These are phyloP conservation scores for Gryganskiella cystojenkinii DNA, from an alignment of 192 early-diverging fungal species.

Conservation along the genomic window DNA sequence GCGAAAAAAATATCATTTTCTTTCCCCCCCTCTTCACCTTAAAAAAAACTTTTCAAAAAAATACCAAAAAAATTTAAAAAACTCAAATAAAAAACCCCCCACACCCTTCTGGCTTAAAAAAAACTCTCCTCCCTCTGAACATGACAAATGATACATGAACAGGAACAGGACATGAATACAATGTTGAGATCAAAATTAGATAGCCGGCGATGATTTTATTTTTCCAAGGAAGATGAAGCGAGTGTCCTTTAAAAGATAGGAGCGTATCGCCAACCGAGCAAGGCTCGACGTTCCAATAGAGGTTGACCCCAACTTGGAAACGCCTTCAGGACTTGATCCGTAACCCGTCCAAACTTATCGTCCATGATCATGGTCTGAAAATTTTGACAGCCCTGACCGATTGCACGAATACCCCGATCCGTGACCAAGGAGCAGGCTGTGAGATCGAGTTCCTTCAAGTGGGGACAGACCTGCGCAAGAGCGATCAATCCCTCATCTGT, in stretches of 20 bases:
- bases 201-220: too few relatives aligned
- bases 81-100: not conserved
- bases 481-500: conserved; percentile 13
- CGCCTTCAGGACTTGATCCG: conserved; percentile 1
- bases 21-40: not conserved
- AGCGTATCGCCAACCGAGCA: conserved; percentile 10
- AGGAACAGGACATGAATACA: conserved; percentile 4
- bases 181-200: conserved; percentile 16
- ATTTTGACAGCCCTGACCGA: not conserved
- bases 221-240: too few relatives aligned
- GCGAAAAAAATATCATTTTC: not conserved
- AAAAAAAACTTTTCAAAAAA: too few relatives aligned
- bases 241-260: conserved; percentile 16
- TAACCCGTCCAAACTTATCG: conserved; percentile 14
- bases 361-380: conserved; percentile 24
- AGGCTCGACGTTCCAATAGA: not conserved
- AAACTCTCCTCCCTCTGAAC: not conserved
- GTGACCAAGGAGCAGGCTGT: conserved; percentile 8
- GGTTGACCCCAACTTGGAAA: conserved; percentile 10
- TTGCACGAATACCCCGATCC: conserved; percentile 12
- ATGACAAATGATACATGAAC: too few relatives aligned
- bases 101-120: not conserved
- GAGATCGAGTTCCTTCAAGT: conserved; percentile 25
- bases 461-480: not conserved
- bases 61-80: conserved; percentile 1